Percentiles rank a stretch among this genome's conserved stretches.
These are phyloP conservation scores for Aspergillus nanangensis DNA, from an alignment of 495 filamentous ascomycete genomes.

Conservation along the genomic window DNA sequence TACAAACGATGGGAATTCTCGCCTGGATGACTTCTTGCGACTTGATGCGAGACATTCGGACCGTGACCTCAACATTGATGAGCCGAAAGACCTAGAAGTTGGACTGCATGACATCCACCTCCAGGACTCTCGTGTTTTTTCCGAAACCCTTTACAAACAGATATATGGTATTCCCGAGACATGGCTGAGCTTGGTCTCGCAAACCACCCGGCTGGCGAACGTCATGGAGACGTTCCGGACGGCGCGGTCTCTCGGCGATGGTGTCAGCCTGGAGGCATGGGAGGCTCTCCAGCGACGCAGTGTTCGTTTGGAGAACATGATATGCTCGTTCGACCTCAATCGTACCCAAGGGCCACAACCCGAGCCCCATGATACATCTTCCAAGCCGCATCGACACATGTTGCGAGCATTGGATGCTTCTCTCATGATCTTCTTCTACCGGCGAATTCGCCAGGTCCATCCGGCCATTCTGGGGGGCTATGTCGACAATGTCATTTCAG, in stretches of 20 bases:
- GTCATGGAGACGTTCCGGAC: conserved; percentile 26
- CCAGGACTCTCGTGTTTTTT: conserved; percentile 27
- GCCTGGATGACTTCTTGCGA: conserved; percentile 31
- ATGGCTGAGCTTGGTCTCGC: conserved; percentile 32
- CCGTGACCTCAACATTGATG: conserved; percentile 31
- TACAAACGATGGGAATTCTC: conserved; percentile 15
- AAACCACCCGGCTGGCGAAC: conserved; percentile 31
- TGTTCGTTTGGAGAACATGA: conserved; percentile 29
- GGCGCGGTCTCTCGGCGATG: no score
- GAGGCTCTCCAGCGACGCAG: conserved; percentile 28
- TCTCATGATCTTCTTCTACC: conserved; percentile 32
- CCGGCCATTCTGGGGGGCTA: conserved; percentile 26
- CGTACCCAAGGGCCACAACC: conserved; percentile 4
- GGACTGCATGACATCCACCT: conserved; percentile 30
- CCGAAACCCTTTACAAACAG: conserved; percentile 27
- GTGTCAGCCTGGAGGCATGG: conserved; percentile 19
- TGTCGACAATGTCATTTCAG: conserved; percentile 27
- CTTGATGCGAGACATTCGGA: conserved; percentile 26
- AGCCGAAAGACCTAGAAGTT: conserved; percentile 23
- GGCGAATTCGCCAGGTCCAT: conserved; percentile 24
- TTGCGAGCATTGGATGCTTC: conserved; percentile 26
- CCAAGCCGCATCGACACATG: conserved; percentile 17
- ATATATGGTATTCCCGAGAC: conserved; percentile 34
- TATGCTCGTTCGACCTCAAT: conserved; percentile 24
- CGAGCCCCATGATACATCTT: conserved; percentile 11